These are phyloP conservation scores for Aureococcus anophagefferens DNA, from an alignment of 108 stramenopile species.

Conservation along the genomic window DNA sequence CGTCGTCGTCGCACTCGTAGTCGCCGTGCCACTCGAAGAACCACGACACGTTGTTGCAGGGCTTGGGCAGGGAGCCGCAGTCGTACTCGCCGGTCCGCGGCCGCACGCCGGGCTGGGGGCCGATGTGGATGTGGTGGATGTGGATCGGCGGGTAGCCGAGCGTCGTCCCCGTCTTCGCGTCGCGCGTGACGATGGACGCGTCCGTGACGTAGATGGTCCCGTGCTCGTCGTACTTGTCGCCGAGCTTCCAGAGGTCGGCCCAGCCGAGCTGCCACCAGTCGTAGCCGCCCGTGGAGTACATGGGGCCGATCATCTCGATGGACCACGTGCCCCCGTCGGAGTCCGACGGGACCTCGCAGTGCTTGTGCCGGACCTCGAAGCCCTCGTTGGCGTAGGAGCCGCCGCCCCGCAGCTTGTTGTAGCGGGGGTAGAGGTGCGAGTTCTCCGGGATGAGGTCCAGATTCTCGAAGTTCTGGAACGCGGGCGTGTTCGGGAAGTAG, in stretches of 20 bases:
- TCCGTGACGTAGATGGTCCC: not conserved
- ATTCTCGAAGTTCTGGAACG: not conserved
- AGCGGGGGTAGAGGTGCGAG: not conserved
- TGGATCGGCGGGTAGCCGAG: slow-evolving; percentile 4
- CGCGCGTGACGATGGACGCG: not conserved
- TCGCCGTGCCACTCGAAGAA: slow-evolving; percentile 8
- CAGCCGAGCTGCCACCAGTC: too few species aligned
- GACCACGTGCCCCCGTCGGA: not conserved
- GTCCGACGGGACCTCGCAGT: not conserved
- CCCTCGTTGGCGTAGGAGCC: too few species aligned
- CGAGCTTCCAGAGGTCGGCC: not conserved
- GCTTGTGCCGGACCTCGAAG: not conserved
- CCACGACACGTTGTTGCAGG: not conserved
- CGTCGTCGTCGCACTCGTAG: too few species aligned
- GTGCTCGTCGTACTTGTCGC: not conserved
- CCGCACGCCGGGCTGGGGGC: too few species aligned
- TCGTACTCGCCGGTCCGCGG: too few species aligned
- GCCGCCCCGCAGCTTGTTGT: not conserved
- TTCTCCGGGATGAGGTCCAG: slow-evolving; percentile 3
- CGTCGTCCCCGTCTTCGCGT: not conserved
- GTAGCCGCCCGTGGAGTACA: not conserved
- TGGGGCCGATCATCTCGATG: not conserved
- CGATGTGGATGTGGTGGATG: slow-evolving; percentile 7
- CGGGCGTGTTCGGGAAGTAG: not conserved
- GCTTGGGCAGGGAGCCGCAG: too few species aligned